Evolutionary conservation across 768 basidiomycete genomes (phyloP).

Genomic region (Trametes gibbosa): DNA sequence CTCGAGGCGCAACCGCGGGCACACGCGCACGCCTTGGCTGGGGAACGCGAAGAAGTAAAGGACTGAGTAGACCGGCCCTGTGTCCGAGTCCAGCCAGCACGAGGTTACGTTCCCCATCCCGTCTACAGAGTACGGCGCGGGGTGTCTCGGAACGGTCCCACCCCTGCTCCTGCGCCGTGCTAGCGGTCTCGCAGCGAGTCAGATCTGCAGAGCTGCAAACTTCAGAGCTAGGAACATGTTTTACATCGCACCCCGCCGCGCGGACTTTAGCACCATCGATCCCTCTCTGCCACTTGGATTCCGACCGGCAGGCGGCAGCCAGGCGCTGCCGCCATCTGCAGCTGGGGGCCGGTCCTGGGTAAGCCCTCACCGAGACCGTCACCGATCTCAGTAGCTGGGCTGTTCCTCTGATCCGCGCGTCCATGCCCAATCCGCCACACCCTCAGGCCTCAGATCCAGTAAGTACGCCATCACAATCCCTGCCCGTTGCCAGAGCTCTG

Average conservation of each 20-base stretch:
- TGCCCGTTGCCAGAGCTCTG: conserved; percentile 3
- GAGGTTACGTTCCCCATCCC: not conserved
- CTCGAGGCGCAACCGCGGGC: too few species aligned
- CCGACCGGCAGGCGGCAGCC: not conserved
- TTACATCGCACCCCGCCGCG: conserved; percentile 9
- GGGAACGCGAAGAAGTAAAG: not conserved
- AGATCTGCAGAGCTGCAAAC: too few species aligned
- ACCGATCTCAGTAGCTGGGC: not conserved
- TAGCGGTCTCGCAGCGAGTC: too few species aligned
- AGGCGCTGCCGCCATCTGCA: not conserved
- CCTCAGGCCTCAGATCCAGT: not conserved
- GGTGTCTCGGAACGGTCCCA: not conserved
- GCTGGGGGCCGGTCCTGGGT: not conserved
- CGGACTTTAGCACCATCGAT: conserved; percentile 11
- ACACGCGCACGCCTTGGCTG: too few species aligned
- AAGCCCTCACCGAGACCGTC: not conserved
- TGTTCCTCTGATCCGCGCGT: not conserved
- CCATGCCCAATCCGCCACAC: not conserved
- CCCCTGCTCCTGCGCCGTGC: too few species aligned
- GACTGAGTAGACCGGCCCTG: not conserved
- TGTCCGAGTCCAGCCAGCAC: not conserved
- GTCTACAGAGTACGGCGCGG: not conserved
- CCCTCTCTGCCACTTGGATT: not conserved
- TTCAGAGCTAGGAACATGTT: not conserved
- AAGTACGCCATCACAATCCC: conserved; percentile 10